A percentile compares a stretch with the other conserved stretches of the same genome.
Evolutionary conservation across 768 basidiomycete genomes (phyloP).

Genomic region (Cystofilobasidium bisporidii): DNA sequence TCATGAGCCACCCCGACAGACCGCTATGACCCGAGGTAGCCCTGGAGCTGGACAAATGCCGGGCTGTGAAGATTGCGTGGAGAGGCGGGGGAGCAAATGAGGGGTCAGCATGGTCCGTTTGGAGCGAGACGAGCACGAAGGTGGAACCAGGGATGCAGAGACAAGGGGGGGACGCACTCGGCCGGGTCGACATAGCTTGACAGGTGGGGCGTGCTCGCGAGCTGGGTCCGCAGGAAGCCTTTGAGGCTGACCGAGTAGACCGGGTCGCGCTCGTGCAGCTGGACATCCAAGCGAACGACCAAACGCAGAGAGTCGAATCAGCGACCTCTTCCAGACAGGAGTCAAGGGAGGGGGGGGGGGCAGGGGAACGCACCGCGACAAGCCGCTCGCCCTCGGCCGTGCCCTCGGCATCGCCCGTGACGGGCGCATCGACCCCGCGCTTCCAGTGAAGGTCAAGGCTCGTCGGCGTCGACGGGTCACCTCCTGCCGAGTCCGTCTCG

Average conservation of each 20-base stretch:
- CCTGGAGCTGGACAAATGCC: slow-evolving; percentile 25
- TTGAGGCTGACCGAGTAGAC: slow-evolving; percentile 23
- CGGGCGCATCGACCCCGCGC: slow-evolving; percentile 16
- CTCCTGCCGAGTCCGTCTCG: slow-evolving; percentile 1
- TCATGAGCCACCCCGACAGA: too few relatives aligned
- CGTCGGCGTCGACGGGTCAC: not conserved
- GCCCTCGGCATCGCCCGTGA: slow-evolving; percentile 16
- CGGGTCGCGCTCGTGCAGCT: slow-evolving; percentile 23
- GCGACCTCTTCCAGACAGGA: too few relatives aligned
- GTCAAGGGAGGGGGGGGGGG: not conserved
- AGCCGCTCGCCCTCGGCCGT: slow-evolving; percentile 22
- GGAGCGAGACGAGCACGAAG: not conserved
- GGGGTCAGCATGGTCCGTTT: not conserved
- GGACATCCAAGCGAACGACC: not conserved
- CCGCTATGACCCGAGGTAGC: slow-evolving; percentile 14
- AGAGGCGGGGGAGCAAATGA: not conserved
- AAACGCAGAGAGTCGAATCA: too few relatives aligned
- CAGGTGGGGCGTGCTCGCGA: slow-evolving; percentile 16
- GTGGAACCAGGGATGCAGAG: not conserved
- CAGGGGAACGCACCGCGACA: slow-evolving; percentile 3
- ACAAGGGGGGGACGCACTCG: slow-evolving; percentile 5
- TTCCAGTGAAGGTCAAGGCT: slow-evolving; percentile 24
- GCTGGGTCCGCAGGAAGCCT: slow-evolving; percentile 15
- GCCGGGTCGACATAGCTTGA: slow-evolving; percentile 12
- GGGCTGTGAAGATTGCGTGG: slow-evolving; percentile 14